Percentiles rank a stretch among this genome's conserved stretches.
phyloP scores from a whole-genome alignment of 2,329 filamentous ascomycete genomes.

The Nothophaeocryptopus gaeumannii region DNA sequence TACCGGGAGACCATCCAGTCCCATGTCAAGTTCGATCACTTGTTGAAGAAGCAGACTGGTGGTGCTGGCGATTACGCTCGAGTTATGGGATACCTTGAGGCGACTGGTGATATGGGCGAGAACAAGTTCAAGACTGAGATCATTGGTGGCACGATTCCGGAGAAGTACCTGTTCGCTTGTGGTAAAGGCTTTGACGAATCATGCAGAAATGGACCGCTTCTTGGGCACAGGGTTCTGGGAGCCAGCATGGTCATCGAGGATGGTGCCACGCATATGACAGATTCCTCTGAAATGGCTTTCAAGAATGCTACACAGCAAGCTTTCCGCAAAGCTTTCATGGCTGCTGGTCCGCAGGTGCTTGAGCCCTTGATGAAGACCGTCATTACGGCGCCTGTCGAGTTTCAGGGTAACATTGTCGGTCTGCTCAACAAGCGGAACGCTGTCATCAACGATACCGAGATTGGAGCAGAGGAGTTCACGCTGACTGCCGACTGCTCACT shows the following conservation, averaged over 20 bases:
- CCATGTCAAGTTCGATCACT: conserved; percentile 81
- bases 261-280: conserved; percentile 93
- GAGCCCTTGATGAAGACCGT: conserved; percentile 98
- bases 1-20: conserved; percentile 91
- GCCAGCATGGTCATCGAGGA: conserved; percentile 90
- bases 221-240: conserved; percentile 90
- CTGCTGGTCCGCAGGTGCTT: conserved; percentile 77
- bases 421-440: conserved; percentile 96
- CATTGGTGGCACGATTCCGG: conserved; percentile 82
- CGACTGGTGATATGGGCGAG: conserved; percentile 66
- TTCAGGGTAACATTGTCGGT: conserved; percentile 93
- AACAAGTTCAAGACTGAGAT: conserved; percentile 88
- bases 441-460: conserved; percentile 92
- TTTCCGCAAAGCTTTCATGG: conserved; percentile 88
- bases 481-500: conserved; percentile 87
- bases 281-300: conserved; percentile 96
- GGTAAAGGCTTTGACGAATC: conserved; percentile 87
- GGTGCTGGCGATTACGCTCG: conserved; percentile 94
- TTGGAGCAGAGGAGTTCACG: conserved; percentile 89
- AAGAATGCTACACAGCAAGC: conserved; percentile 92
- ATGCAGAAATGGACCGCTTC: conserved; percentile 81
- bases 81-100: conserved; percentile 88
- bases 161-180: conserved; percentile 93
- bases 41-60: conserved; percentile 92
- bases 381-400: conserved; percentile 92